These are phyloP conservation scores for Westerdykella ornata DNA, from an alignment of 2,329 filamentous ascomycete species.

Conservation along the genomic window DNA sequence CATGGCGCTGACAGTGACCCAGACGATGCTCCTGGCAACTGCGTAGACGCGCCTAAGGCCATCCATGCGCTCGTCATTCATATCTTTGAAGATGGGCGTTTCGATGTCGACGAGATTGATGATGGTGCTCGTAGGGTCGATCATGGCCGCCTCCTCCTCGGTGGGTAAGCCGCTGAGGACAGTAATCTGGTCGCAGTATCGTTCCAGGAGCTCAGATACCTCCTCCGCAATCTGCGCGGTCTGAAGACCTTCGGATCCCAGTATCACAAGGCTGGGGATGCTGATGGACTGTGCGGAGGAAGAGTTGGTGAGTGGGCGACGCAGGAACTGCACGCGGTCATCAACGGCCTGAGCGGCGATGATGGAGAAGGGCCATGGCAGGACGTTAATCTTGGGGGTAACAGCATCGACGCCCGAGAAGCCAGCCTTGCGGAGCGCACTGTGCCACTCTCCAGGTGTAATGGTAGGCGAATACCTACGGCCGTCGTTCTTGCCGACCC, in stretches of 20 bases:
- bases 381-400: constrained; percentile 8
- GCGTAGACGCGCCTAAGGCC: constrained; percentile 6
- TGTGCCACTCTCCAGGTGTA: constrained; percentile 16
- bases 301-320: constrained; percentile 4
- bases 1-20: constrained; percentile 18
- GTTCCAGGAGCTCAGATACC: background rate
- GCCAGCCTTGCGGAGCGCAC: constrained; percentile 1
- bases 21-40: constrained; percentile 11
- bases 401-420: constrained; percentile 9
- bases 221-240: constrained; percentile 2
- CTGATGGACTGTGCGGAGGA: background rate
- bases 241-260: constrained; percentile 3
- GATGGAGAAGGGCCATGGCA: constrained; percentile 3
- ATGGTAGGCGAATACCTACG: constrained; percentile 3
- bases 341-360: constrained; percentile 14
- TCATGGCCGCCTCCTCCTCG: constrained; percentile 1
- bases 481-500: constrained; percentile 18
- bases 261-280: constrained; percentile 6
- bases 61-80: constrained; percentile 4
- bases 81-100: constrained; percentile 4
- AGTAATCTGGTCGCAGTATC: background rate
- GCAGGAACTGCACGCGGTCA: constrained; percentile 7
- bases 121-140: constrained; percentile 6
- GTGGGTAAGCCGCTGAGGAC: constrained; percentile 1
- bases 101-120: constrained; percentile 8